Evolutionary conservation across 495 filamentous ascomycete genomes (phyloP), one percentile per base, ranked within the genome.

Genomic region (Glarea lozoyensis): DNA sequence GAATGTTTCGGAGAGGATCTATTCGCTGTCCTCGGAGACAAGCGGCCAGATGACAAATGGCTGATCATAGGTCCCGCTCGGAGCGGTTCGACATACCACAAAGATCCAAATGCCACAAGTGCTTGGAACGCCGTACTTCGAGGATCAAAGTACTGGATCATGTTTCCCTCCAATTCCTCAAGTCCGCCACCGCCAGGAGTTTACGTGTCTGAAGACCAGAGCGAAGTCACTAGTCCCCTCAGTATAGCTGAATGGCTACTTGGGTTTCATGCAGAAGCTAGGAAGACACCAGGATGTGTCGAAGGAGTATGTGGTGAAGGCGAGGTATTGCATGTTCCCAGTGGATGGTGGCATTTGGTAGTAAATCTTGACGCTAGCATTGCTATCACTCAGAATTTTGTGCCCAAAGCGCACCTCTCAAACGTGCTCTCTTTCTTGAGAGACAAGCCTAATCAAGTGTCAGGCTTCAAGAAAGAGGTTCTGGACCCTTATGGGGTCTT

Each of bases 121-220:
- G 92, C 92, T 2, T 98, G 92, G 92, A 98, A 98, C 58, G 90
- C 92, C 0, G 89, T 97, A 12, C 60, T 98, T 23, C 73, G 81
- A 41, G 92, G 92, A 12, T 79, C 83, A 15, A 98, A 98, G 60
- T 98, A 97, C 67, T 98, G 92, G 92, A 93, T 98, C 48, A 94
- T 88, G 82, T 90, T 96, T 69, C 78, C 92, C 35, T 66, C 81
- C 73, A 21, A 75, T 71, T 18, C 65, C 54, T 27, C 72, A 31
- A 62, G 78, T 53, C 75, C 79, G 7, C 84, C 84, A 9, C 54
- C 54, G 1, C 92, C 92, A 3, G 92, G 92, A 16, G 88, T 98
- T 15, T 93, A 84, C 53, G 88, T 95, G 10, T 94, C 88, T 6
- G 73, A 81, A 27, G 92, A 98, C 57, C 82, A 86, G 54, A 90